These are phyloP conservation scores for Pleurotus sapidus DNA, from an alignment of 768 basidiomycete genomes.

Conservation along the genomic window DNA sequence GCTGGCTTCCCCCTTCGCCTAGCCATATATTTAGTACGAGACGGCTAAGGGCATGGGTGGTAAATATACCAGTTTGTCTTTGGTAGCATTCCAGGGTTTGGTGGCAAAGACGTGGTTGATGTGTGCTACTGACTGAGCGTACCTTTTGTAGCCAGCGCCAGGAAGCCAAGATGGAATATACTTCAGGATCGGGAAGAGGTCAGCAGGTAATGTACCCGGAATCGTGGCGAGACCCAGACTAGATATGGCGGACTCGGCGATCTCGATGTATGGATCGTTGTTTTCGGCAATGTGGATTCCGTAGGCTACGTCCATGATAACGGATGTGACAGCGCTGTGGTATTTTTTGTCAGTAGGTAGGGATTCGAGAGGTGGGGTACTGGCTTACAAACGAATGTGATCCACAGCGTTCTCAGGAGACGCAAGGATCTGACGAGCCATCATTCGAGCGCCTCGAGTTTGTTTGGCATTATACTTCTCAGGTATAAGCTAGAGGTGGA, in stretches of 20 bases:
- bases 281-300: neutral
- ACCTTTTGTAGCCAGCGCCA: neutral
- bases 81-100: neutral
- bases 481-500: neutral
- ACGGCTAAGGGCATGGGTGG: too few species aligned
- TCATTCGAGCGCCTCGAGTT: neutral
- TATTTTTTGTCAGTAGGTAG: neutral
- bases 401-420: conserved; percentile 4
- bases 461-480: conserved; percentile 2
- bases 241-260: neutral
- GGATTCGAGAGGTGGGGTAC: neutral
- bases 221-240: neutral
- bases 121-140: neutral
- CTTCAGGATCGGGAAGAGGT: neutral
- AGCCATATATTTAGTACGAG: too few species aligned
- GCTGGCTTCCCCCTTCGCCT: neutral
- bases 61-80: neutral
- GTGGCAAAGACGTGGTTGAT: neutral
- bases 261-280: neutral
- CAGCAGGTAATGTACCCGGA: neutral
- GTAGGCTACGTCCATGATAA: conserved; percentile 4
- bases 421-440: neutral
- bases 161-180: conserved; percentile 5
- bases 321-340: neutral
- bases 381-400: conserved; percentile 6